These are phyloP conservation scores for Thielaviopsis populi DNA, from an alignment of 2,329 filamentous ascomycete species.

Conservation along the genomic window DNA sequence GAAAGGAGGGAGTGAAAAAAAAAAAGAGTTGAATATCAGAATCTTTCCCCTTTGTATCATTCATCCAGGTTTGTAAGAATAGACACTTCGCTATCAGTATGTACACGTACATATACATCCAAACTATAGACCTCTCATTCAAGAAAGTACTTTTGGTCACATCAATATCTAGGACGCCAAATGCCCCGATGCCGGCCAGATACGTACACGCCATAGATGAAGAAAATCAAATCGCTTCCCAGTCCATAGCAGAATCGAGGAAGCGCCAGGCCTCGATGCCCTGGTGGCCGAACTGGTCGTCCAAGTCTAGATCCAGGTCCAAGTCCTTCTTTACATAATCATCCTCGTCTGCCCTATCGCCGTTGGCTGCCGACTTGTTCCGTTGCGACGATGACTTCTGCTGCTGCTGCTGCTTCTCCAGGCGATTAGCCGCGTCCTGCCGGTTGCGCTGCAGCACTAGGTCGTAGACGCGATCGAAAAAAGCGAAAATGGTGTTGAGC, in stretches of 20 bases:
- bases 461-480: constrained; percentile 42
- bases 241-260: constrained; percentile 46
- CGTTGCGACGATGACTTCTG: not conserved
- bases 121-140: too few relatives aligned
- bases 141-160: too few relatives aligned
- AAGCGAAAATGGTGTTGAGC: constrained; percentile 39
- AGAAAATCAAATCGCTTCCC: constrained; percentile 30
- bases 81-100: not conserved
- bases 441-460: constrained; percentile 35
- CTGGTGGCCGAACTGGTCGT: constrained; percentile 18
- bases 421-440: not conserved
- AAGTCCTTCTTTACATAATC: constrained; percentile 12
- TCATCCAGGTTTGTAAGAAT: not conserved
- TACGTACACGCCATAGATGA: not conserved
- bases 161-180: not conserved
- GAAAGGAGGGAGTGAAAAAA: too few relatives aligned
- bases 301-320: constrained; percentile 21
- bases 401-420: constrained; percentile 15
- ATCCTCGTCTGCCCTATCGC: not conserved
- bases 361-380: not conserved
- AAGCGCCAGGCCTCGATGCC: constrained; percentile 33
- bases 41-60: not conserved
- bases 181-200: not conserved
- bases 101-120: not conserved
- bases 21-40: too few relatives aligned